phyloP scores from a whole-genome alignment of 805 yeast genomes.

The Ogataea thermomethanolica region DNA sequence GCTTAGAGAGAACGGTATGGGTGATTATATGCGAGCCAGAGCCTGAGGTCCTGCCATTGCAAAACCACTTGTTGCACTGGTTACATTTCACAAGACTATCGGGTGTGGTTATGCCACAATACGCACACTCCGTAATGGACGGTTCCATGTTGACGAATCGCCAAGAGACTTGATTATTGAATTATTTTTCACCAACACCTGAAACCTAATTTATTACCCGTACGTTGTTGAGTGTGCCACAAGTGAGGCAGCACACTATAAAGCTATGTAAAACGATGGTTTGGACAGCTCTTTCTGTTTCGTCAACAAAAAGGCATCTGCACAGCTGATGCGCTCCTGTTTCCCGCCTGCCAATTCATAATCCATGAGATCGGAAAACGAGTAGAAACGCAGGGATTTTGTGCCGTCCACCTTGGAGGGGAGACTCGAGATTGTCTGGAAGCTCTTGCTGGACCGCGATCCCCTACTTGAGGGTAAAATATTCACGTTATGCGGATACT shows the following conservation, averaged over 20 bases:
- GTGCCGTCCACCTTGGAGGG: background rate
- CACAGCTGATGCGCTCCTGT: slow-evolving; percentile 5
- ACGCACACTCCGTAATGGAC: slow-evolving; percentile 41
- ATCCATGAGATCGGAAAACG: slow-evolving; percentile 32
- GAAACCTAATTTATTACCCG: slow-evolving; percentile 6
- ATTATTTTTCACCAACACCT: slow-evolving; percentile 9
- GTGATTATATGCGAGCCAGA: slow-evolving; percentile 72
- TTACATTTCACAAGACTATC: slow-evolving; percentile 71
- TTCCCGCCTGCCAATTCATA: slow-evolving; percentile 18
- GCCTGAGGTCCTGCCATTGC: slow-evolving; percentile 66
- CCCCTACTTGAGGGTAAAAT: background rate
- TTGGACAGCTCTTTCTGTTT: slow-evolving; percentile 6
- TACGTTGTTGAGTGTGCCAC: background rate
- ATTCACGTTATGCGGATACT: slow-evolving; percentile 25
- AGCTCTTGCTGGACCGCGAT: slow-evolving; percentile 1
- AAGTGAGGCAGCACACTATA: background rate
- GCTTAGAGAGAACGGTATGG: slow-evolving; percentile 79
- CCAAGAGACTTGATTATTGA: slow-evolving; percentile 16
- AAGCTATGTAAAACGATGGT: slow-evolving; percentile 5
- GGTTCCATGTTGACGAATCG: slow-evolving; percentile 1
- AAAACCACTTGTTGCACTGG: slow-evolving; percentile 82
- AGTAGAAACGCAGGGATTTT: slow-evolving; percentile 32
- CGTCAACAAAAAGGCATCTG: slow-evolving; percentile 2
- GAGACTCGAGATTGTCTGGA: background rate
- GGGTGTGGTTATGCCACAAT: slow-evolving; percentile 72